Evolutionary conservation across 805 yeast species (phyloP).

Genomic region (Ogataea paraovalis): DNA sequence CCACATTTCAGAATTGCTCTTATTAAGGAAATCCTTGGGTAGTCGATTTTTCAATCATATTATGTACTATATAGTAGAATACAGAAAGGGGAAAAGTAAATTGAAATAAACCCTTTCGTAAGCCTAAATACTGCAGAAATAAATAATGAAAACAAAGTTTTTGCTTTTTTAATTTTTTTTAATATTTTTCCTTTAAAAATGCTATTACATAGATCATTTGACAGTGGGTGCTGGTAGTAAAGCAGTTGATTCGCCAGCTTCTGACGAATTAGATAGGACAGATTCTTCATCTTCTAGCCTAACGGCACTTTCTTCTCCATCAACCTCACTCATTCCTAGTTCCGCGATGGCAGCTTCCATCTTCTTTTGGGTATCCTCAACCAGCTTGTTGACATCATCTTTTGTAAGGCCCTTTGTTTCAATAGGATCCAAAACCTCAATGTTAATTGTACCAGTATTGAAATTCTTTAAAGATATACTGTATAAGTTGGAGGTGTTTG

Average conservation of each 20-base stretch:
- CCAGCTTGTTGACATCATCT: constrained; percentile 64
- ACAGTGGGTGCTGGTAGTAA: constrained; percentile 1
- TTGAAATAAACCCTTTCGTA: background rate
- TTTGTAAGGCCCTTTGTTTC: constrained; percentile 63
- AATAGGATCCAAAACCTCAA: constrained; percentile 81
- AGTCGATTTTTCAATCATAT: background rate
- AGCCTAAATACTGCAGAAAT: background rate
- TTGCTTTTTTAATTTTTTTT: background rate
- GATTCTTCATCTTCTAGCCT: constrained; percentile 4
- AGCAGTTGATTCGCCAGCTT: constrained; percentile 5
- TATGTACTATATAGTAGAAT: background rate
- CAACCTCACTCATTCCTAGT: constrained; percentile 40
- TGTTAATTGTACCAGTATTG: constrained; percentile 68
- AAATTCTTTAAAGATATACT: constrained; percentile 59
- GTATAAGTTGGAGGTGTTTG: constrained; percentile 77
- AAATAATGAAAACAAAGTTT: background rate
- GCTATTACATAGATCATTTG: background rate
- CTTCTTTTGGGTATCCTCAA: constrained; percentile 47
- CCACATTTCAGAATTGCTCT: no score
- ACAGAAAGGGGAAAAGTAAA: background rate
- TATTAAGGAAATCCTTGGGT: no score
- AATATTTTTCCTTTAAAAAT: background rate
- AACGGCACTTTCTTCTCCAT: constrained; percentile 15
- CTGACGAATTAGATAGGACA: background rate
- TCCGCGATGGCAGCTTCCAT: constrained; percentile 47